Base-by-base conservation (phyloP, 2,329 filamentous ascomycete species). In the Diplodia corticola region DNA sequence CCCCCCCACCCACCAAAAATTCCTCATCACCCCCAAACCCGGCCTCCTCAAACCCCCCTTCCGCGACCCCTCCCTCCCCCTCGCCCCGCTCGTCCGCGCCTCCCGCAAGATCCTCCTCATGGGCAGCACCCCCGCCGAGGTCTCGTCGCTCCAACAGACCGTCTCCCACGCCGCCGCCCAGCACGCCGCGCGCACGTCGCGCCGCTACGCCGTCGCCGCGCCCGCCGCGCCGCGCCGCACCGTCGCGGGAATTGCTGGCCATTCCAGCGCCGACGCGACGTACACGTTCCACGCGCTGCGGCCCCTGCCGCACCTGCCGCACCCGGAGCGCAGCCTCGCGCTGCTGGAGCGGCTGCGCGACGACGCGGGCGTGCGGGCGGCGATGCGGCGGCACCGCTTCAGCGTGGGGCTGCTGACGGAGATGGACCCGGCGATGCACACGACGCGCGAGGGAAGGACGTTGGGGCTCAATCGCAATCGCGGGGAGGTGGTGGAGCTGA, bases 351-450 rank as follows among this genome's bases (percentile, higher is more conserved):
- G 91, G 0, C 83, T 99, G 3, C 88, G 88, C 69, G 85, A 89
- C 68, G 95, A 99, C 76, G 89, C 91, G 0, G 95, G 95, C 7
- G 94, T 99, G 78, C 89, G 89, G 69, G 83, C 89, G 0, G 85
- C 88, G 0, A 99, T 99, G 95, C 83, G 85, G 17, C 89, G 88
- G 72, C 93, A 97, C 80, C 86, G 88, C 69, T 97, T 96, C 81
- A 86, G 85, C 22, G 95, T 99, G 0, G 89, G 89, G 0, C 79
- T 98, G 3, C 83, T 99, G 28, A 97, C 93, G 0, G 95, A 99
- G 79, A 98, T 99, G 94, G 91, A 99, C 72, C 95, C 95, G 0
- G 84, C 89, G 0, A 85, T 89, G 70, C 88, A 97, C 77, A 97
- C 93, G 0, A 91, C 86, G 3, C 89, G 91, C 73, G 90, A 95